These are phyloP conservation scores for Coemansia sp. DNA, from an alignment of 192 early-diverging fungal genomes.

Conservation along the genomic window DNA sequence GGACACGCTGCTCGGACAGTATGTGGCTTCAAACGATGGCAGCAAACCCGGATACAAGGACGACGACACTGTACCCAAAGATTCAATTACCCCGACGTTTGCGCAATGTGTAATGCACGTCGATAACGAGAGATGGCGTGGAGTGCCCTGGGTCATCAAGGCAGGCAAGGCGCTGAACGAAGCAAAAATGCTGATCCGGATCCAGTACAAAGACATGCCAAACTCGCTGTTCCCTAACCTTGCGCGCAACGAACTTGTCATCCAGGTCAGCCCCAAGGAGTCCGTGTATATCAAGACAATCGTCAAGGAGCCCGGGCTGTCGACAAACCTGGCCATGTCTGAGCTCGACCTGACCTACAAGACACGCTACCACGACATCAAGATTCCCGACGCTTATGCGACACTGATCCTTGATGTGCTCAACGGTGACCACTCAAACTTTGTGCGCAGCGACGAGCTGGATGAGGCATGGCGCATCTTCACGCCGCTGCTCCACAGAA, in stretches of 20 bases:
- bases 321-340: slow-evolving; percentile 72
- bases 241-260: slow-evolving; percentile 90
- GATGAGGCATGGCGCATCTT: slow-evolving; percentile 96
- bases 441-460: slow-evolving; percentile 86
- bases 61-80: slow-evolving; percentile 82
- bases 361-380: slow-evolving; percentile 75
- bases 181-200: slow-evolving; percentile 87
- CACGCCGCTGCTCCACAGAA: slow-evolving; percentile 87
- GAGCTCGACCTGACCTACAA: slow-evolving; percentile 91
- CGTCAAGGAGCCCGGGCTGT: slow-evolving; percentile 89
- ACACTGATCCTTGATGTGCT: slow-evolving; percentile 86
- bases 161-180: slow-evolving; percentile 87
- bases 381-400: slow-evolving; percentile 97
- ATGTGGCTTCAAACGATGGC: slow-evolving; percentile 72
- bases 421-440: slow-evolving; percentile 89
- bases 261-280: slow-evolving; percentile 91
- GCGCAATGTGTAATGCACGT: slow-evolving; percentile 83
- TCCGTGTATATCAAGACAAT: slow-evolving; percentile 94
- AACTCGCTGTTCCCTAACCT: slow-evolving; percentile 73
- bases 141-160: slow-evolving; percentile 67
- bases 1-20: slow-evolving; percentile 88
- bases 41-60: slow-evolving; percentile 86
- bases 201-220: slow-evolving; percentile 91
- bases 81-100: slow-evolving; percentile 85
- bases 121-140: slow-evolving; percentile 88